Evolutionary conservation across 2,329 filamentous ascomycete genomes (phyloP).

Genomic region (Colletotrichum musae): DNA sequence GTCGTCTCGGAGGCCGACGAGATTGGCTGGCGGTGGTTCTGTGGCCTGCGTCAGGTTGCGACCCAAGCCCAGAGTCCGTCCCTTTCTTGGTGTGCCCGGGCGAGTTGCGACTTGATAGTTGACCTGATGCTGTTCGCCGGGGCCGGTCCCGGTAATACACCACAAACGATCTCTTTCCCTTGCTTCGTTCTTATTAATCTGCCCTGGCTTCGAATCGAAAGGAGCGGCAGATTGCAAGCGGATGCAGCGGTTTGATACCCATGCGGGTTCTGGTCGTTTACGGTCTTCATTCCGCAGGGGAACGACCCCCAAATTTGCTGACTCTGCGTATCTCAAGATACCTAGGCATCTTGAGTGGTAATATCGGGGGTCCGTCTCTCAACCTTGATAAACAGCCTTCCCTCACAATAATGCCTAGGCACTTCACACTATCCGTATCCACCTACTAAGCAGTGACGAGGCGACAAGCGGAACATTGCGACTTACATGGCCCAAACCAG

Average conservation of each 20-base stretch:
- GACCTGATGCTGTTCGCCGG: constrained; percentile 9
- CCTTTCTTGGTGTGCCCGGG: constrained; percentile 39
- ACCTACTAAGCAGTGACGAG: constrained; percentile 16
- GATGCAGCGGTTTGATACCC: constrained; percentile 28
- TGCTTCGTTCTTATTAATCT: constrained; percentile 1
- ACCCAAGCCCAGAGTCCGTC: constrained; percentile 37
- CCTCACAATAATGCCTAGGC: background rate
- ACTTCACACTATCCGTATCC: background rate
- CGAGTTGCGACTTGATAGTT: constrained; percentile 14
- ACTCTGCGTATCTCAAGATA: constrained; percentile 8
- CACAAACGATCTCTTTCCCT: constrained; percentile 3
- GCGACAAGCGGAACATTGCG: constrained; percentile 27
- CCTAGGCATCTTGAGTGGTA: background rate
- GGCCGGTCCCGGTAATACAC: constrained; percentile 16
- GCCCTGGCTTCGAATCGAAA: background rate
- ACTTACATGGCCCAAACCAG: constrained; percentile 29
- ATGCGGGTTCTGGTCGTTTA: constrained; percentile 18
- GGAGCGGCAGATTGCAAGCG: constrained; percentile 17
- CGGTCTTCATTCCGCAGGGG: constrained; percentile 21
- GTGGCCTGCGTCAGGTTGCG: constrained; percentile 39
- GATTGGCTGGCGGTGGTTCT: constrained; percentile 29
- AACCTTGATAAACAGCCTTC: background rate
- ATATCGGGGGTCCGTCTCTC: background rate
- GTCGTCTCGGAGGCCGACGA: constrained; percentile 31
- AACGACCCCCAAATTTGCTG: constrained; percentile 10